Conservation (phyloP, 768 basidiomycete species). For the Rubroboletus satanas region DNA sequence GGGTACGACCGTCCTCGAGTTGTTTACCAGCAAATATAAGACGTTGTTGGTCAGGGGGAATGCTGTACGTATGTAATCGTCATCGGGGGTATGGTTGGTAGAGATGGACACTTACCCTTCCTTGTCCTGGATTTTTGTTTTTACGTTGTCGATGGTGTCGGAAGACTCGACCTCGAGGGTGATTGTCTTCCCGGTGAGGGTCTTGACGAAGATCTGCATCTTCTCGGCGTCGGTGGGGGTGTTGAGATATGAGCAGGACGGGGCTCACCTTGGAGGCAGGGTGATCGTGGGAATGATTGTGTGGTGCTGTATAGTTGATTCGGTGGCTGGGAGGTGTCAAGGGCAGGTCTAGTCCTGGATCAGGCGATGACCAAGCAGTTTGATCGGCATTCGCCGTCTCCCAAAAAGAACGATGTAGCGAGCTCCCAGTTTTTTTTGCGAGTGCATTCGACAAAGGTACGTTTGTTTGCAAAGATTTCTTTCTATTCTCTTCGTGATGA, state of each 20-base stretch:
- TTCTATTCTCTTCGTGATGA: conserved; percentile 25
- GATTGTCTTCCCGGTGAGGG: conserved; percentile 59
- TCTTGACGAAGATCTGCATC: conserved; percentile 81
- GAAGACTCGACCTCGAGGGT: no score
- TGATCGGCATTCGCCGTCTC: neutral
- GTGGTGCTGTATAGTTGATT: conserved; percentile 30
- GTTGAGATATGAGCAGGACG: neutral
- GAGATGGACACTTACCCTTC: conserved; percentile 47
- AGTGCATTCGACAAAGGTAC: conserved; percentile 1
- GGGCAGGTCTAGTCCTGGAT: conserved; percentile 17
- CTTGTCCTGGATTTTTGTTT: conserved; percentile 53
- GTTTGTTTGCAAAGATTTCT: neutral
- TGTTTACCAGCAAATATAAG: conserved; percentile 85
- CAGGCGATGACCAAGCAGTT: neutral
- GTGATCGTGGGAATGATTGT: conserved; percentile 16
- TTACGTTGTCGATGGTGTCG: no score
- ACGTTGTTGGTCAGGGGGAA: conserved; percentile 27
- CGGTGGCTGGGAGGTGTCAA: conserved; percentile 24
- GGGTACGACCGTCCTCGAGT: conserved; percentile 94
- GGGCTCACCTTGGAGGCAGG: neutral
- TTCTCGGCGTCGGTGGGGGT: conserved; percentile 13
- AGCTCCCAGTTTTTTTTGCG: neutral
- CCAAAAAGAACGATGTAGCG: no score
- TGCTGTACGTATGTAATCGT: conserved; percentile 32
- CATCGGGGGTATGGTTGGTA: neutral